Conservation (phyloP, 306 rosid species). For the Cucurbita moschata region DNA sequence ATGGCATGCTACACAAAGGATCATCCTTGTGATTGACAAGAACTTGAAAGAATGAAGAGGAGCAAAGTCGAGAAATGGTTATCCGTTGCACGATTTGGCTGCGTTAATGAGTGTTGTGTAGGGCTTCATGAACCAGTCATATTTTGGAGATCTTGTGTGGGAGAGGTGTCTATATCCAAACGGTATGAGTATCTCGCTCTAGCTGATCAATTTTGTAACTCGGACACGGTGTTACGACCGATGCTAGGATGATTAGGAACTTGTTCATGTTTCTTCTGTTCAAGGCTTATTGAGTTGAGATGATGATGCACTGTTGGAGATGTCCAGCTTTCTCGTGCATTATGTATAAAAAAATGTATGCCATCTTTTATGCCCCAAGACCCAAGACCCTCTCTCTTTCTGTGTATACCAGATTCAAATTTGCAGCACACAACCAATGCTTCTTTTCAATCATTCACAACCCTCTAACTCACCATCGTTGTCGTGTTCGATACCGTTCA, state of each 20-base stretch:
- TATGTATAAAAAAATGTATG: conserved; percentile 2
- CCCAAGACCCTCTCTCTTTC: conserved; percentile 19
- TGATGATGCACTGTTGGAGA: conserved; percentile 4
- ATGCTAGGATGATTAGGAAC: conserved; percentile 8
- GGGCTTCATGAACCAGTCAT: conserved; percentile 15
- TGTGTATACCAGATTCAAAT: not conserved
- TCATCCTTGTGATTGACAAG: not conserved
- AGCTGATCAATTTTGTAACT: conserved; percentile 70
- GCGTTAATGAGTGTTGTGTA: conserved; percentile 7
- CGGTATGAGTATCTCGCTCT: conserved; percentile 21
- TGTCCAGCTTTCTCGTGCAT: conserved; percentile 1
- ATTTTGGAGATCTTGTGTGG: conserved; percentile 24
- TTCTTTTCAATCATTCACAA: not conserved
- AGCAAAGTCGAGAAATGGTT: not conserved
- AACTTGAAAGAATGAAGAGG: not conserved
- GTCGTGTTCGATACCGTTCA: not conserved
- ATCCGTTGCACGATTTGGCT: conserved; percentile 25
- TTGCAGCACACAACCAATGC: not conserved
- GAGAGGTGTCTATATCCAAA: conserved; percentile 34
- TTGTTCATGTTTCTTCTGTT: conserved; percentile 16
- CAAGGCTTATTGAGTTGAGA: conserved; percentile 18
- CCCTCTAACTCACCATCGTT: not conserved
- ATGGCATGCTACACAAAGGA: not conserved
- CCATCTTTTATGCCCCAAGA: conserved; percentile 14
- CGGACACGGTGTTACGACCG: conserved; percentile 15